phyloP scores from a whole-genome alignment of 352 stramenopile genomes.

The Globisporangium middletonii region DNA sequence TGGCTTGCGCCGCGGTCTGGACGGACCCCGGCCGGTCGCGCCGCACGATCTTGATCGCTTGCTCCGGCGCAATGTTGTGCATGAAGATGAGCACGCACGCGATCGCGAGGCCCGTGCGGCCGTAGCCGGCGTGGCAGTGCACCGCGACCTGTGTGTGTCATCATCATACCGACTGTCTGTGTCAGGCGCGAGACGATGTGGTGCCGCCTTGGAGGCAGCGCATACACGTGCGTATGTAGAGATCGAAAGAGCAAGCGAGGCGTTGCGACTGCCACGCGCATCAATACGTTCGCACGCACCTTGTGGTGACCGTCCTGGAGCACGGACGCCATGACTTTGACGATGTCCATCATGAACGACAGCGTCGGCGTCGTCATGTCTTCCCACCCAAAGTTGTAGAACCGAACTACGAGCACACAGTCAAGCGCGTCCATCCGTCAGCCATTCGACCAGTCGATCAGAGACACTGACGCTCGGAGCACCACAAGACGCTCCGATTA shows the following conservation, averaged over 20 bases:
- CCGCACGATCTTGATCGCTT: slow-evolving; percentile 68
- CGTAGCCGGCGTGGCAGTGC: slow-evolving; percentile 88
- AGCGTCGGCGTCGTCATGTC: slow-evolving; percentile 89
- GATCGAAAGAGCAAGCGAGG: not conserved
- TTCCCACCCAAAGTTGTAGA: slow-evolving; percentile 91
- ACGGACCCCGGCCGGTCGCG: slow-evolving; percentile 69
- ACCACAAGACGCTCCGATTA: not conserved
- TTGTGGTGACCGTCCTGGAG: slow-evolving; percentile 59
- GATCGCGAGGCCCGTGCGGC: slow-evolving; percentile 82
- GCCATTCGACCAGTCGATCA: not conserved
- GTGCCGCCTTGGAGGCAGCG: not conserved
- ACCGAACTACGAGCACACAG: slow-evolving; percentile 45
- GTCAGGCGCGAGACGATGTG: not conserved
- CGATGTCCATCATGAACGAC: slow-evolving; percentile 84
- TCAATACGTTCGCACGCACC: slow-evolving; percentile 15
- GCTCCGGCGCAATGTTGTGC: slow-evolving; percentile 62
- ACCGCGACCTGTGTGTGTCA: slow-evolving; percentile 52
- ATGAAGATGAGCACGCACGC: slow-evolving; percentile 83
- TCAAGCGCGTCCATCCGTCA: not conserved
- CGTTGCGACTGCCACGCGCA: not conserved
- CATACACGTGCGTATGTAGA: not conserved
- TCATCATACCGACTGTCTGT: too few species aligned
- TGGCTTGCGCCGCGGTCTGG: slow-evolving; percentile 64
- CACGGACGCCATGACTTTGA: slow-evolving; percentile 77
- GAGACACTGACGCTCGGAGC: not conserved